Base-by-base conservation (phyloP, 2,329 filamentous ascomycete genomes). In the Xylogone sp. region DNA sequence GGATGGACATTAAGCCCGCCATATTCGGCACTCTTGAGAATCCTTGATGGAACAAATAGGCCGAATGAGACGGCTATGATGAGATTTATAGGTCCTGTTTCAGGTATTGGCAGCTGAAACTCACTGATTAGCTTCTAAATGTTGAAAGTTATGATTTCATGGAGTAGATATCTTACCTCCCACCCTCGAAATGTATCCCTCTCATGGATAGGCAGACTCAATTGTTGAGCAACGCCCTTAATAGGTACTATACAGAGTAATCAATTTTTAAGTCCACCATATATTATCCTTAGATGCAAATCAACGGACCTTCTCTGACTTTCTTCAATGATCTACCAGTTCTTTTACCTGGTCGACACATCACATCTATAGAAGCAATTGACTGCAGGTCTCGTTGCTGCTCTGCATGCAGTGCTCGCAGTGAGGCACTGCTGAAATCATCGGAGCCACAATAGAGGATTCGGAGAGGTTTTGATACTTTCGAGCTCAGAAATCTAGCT, bases 401-500 rank as follows among this genome's bases (percentile, higher is more conserved):
- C 64, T 90, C 86, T 4, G 71, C 63, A 60, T 86, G 69, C 29
- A 99, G 72, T 5, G 88, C 87, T 53, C 73, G 73, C 46, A 99
- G 75, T 1, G 90, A 90, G 48, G 79, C 80, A 62, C 87, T 87
- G 72, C 93, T 97, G 70, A 97, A 96, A 2, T 84, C 78, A 68
- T 99, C 94, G 2, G 93, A 94, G 56, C 94, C 94, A 71, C 92
- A 97, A 71, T 97, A 99, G 3, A 99, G 79, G 49, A 99, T 90
- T 29, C 85, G 80, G 27, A 99, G 75, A 2, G 90, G 88, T 3
- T 83, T 63, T 21, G 60, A 61, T 10, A 46, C 12, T 29, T 58
- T 55, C 2, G 54, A 51, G 34, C 44, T 54, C 46, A 52, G 52
- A 45, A 46, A 48, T 42, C 46, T 46, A 43, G 9, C 4, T 13